A percentile compares a stretch with the other conserved stretches of the same genome.
Conservation (phyloP, 257 asterid species). For the Fraxinus anomala region DNA sequence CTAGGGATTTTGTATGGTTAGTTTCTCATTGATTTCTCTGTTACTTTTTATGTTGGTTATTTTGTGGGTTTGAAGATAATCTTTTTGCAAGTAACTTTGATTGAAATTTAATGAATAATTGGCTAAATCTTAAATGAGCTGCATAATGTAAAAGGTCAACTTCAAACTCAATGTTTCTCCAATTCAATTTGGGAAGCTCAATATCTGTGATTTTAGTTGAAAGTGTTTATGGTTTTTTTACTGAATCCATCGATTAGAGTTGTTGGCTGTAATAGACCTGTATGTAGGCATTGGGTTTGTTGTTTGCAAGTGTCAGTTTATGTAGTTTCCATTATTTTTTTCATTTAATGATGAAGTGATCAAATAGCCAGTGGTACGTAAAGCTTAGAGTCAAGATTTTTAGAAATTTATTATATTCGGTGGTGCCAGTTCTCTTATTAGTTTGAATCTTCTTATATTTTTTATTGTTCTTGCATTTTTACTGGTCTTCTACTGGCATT, state of each 20-base stretch:
- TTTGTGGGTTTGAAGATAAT: neutral
- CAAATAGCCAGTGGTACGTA: neutral
- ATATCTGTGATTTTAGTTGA: neutral
- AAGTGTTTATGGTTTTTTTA: neutral
- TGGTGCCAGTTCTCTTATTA: neutral
- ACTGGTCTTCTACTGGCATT: neutral
- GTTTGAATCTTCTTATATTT: neutral
- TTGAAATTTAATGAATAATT: neutral
- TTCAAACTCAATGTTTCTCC: slow-evolving; percentile 13
- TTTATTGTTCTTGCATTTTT: neutral
- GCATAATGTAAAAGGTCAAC: slow-evolving; percentile 1
- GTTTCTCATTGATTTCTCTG: slow-evolving; percentile 14
- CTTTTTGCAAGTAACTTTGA: neutral
- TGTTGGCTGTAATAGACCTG: neutral
- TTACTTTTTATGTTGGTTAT: neutral
- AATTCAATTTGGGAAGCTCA: slow-evolving; percentile 11
- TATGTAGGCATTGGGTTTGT: neutral
- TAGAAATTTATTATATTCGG: neutral
- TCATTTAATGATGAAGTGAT: neutral
- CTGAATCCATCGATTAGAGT: neutral
- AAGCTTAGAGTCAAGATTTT: neutral
- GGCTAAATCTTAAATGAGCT: slow-evolving; percentile 9
- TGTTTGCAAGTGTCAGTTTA: neutral
- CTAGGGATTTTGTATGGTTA: slow-evolving; percentile 89
- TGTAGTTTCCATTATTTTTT: neutral